Evolutionary conservation across 169 alveolate genomes (phyloP).

Genomic region (Cystoisospora suis): DNA sequence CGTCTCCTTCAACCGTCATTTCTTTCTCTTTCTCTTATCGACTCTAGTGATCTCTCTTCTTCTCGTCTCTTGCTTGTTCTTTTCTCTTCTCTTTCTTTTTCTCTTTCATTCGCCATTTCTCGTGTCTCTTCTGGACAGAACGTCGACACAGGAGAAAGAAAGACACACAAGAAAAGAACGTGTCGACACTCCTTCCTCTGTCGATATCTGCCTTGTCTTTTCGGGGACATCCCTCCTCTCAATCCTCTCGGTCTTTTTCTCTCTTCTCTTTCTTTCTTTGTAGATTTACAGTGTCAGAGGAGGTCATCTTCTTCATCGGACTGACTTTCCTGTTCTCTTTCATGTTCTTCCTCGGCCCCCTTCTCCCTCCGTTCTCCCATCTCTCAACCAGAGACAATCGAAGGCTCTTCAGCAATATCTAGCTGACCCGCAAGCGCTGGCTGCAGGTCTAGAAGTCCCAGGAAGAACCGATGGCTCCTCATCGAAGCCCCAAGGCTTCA

Average conservation of each 20-base stretch:
- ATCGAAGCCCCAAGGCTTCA: not conserved
- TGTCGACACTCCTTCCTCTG: too few relatives aligned
- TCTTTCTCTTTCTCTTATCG: not conserved
- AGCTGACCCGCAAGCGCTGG: not conserved
- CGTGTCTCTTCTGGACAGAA: too few relatives aligned
- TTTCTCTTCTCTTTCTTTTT: not conserved
- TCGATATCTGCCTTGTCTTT: too few relatives aligned
- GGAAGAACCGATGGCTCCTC: not conserved
- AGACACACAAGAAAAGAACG: too few relatives aligned
- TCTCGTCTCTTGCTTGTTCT: not conserved
- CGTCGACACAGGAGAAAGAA: too few relatives aligned
- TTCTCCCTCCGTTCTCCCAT: not conserved
- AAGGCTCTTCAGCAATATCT: not conserved
- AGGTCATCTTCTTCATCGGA: not conserved
- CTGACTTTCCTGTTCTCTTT: not conserved
- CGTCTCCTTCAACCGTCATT: too few relatives aligned
- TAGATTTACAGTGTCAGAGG: conserved; percentile 8
- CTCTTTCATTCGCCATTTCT: too few relatives aligned
- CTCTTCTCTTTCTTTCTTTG: not conserved
- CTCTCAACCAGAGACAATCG: not conserved
- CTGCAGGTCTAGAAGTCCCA: not conserved
- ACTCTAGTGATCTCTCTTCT: not conserved
- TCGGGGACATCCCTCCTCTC: not conserved
- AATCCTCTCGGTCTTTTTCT: not conserved
- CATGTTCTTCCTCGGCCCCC: not conserved